Evolutionary conservation across 805 yeast genomes (phyloP).

Genomic region (Saturnispora zaruensis): DNA sequence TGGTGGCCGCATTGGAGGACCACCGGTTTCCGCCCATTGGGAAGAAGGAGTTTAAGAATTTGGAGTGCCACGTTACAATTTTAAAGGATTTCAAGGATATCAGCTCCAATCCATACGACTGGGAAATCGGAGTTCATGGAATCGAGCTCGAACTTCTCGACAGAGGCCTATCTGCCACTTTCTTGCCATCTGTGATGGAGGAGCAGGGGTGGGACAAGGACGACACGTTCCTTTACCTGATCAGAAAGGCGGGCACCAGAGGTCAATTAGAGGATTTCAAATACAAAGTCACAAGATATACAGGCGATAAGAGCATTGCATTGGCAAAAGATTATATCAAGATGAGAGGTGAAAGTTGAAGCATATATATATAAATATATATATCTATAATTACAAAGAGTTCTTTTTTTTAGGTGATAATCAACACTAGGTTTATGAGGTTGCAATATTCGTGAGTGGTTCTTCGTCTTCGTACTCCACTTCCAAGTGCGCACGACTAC

Average conservation of each 20-base stretch:
- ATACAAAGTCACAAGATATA: conserved; percentile 45
- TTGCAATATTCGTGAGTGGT: conserved; percentile 27
- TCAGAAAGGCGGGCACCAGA: conserved; percentile 58
- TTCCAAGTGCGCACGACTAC: conserved; percentile 58
- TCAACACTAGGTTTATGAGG: conserved; percentile 5
- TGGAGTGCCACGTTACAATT: conserved; percentile 57
- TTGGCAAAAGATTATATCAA: conserved; percentile 1
- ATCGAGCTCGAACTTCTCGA: conserved; percentile 26
- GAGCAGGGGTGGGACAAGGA: conserved; percentile 78
- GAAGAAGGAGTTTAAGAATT: conserved; percentile 40
- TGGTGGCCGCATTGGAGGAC: conserved; percentile 70
- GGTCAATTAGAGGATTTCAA: background rate
- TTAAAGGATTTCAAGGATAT: conserved; percentile 49
- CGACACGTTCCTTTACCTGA: conserved; percentile 62
- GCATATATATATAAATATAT: background rate
- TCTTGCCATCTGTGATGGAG: conserved; percentile 80
- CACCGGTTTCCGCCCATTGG: conserved; percentile 63
- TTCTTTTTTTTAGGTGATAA: background rate
- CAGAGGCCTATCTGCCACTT: conserved; percentile 53
- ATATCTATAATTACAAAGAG: background rate
- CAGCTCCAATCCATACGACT: conserved; percentile 44
- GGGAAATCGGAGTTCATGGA: conserved; percentile 83
- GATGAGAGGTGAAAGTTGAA: background rate
- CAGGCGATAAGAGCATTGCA: conserved; percentile 39
- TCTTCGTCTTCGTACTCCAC: conserved; percentile 64